Evolutionary conservation across 208 protist genomes (phyloP), one percentile per base, ranked within the genome.

Genomic region (Leishmania tarentolae): DNA sequence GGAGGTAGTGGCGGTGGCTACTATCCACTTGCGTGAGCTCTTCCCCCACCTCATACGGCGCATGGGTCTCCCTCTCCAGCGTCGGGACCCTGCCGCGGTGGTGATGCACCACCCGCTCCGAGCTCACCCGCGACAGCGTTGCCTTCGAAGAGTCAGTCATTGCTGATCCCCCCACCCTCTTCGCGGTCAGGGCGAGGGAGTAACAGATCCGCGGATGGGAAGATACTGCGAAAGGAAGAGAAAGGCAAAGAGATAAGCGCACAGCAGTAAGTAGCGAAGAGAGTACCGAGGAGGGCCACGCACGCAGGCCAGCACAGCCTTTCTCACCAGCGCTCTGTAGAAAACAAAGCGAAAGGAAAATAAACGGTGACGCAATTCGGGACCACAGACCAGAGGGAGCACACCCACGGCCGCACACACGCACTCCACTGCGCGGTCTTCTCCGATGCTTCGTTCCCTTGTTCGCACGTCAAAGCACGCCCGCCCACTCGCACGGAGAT

Each of bases 1-100:
- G 57, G 59, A 2, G 70, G 63, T 31, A 11, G 63, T 35, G 21
- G 28, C 13, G 7, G 9, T 37, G 13, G 40, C 31, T 44, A 2
- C 35, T 69, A 53, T 53, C 61, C 21, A 31, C 46, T 42, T 42
- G 37, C 24, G 74, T 37, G 40, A 9, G 24, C 1, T 70, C 75
- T 2, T 7, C 75, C n/a, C 52, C 71, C 0, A 21, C 40, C 71
- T 82, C 82, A 68, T 85, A 85, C 9, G 82, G 82, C 19, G 82
- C 76, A 59, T 85, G 76, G 17, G 47, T 81, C 44, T 85, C 77
- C 9, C 21, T 66, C 31, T 56, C 77, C 24, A 37, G 28, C 8
- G 21, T 37, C 52, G 53, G 50, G 47, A 68, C 61, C 7, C 44
- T 31, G 37, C 2, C 35, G 56, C 50, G 37, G 50, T 66, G 52